Conservation (phyloP, 345 rosid species). For the Carallia brachiata region DNA sequence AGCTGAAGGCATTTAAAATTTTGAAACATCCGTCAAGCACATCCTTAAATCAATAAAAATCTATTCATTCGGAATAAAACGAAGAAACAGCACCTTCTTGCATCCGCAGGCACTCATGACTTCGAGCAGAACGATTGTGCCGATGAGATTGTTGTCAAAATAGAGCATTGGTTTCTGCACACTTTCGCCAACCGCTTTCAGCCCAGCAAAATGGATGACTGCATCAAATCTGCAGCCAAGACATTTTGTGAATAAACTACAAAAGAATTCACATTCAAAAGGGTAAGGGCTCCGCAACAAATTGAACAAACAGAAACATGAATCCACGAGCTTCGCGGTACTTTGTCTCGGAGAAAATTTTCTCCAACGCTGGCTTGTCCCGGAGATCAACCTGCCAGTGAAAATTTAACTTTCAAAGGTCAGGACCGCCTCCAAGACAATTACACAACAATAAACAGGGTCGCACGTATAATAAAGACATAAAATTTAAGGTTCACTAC, state of each 20-base stretch:
- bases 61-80: neutral
- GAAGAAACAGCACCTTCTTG: slow-evolving; percentile 59
- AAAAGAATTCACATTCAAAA: neutral
- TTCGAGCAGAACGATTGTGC: slow-evolving; percentile 79
- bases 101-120: slow-evolving; percentile 85
- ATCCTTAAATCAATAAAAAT: neutral
- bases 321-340: slow-evolving; percentile 19
- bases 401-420: slow-evolving; percentile 13
- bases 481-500: neutral
- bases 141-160: slow-evolving; percentile 78
- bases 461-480: neutral
- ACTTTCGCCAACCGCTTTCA: slow-evolving; percentile 98
- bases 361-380: slow-evolving; percentile 74
- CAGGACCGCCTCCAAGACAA: slow-evolving; percentile 8
- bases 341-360: slow-evolving; percentile 60
- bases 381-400: slow-evolving; percentile 78
- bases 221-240: slow-evolving; percentile 71
- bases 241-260: neutral
- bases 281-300: no score
- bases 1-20: slow-evolving; percentile 46
- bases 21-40: slow-evolving; percentile 12
- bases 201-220: slow-evolving; percentile 98
- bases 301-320: no score
- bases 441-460: neutral
- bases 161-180: slow-evolving; percentile 79